Percentiles rank a stretch among this genome's conserved stretches.
phyloP scores from a whole-genome alignment of 495 filamentous ascomycete genomes.

The Aspergillus haitiensis region DNA sequence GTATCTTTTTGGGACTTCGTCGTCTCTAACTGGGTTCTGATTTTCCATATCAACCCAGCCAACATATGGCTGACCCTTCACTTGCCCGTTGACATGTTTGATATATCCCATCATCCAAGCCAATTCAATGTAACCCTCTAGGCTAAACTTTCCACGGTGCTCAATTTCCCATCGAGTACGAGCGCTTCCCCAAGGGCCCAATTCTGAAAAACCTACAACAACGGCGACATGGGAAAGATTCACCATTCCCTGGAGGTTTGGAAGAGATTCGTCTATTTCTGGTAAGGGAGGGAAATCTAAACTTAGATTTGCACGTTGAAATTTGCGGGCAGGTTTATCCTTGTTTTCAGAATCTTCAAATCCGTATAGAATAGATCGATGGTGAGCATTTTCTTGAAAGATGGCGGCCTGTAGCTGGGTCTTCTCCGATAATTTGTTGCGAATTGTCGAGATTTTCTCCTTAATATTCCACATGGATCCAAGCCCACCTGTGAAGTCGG shows the following conservation, averaged over 20 bases:
- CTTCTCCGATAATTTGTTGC: slow-evolving; percentile 86
- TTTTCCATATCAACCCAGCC: slow-evolving; percentile 96
- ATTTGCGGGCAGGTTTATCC: slow-evolving; percentile 43
- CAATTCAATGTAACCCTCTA: slow-evolving; percentile 99
- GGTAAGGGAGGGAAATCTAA: slow-evolving; percentile 73
- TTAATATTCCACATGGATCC: slow-evolving; percentile 27
- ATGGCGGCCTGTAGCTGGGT: slow-evolving; percentile 40
- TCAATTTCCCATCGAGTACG: slow-evolving; percentile 99
- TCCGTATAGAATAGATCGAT: slow-evolving; percentile 52
- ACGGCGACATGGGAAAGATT: slow-evolving; percentile 96
- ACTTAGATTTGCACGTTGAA: slow-evolving; percentile 84
- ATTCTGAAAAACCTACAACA: slow-evolving; percentile 92
- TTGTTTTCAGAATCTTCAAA: slow-evolving; percentile 76
- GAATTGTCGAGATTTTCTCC: slow-evolving; percentile 49
- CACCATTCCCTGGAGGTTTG: slow-evolving; percentile 84
- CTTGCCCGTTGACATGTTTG: slow-evolving; percentile 91
- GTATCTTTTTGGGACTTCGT: slow-evolving; percentile 92
- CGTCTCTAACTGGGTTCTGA: slow-evolving; percentile 92
- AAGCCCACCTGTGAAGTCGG: slow-evolving; percentile 29
- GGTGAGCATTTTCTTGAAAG: slow-evolving; percentile 18
- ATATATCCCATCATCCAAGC: slow-evolving; percentile 99
- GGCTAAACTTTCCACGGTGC: slow-evolving; percentile 90
- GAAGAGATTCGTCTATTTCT: slow-evolving; percentile 44
- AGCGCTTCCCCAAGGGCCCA: slow-evolving; percentile 97
- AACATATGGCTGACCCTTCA: slow-evolving; percentile 93